A percentile compares a stretch with the other conserved stretches of the same genome.
phyloP scores from a whole-genome alignment of 2,329 filamentous ascomycete species.

The Cercospora sojina region DNA sequence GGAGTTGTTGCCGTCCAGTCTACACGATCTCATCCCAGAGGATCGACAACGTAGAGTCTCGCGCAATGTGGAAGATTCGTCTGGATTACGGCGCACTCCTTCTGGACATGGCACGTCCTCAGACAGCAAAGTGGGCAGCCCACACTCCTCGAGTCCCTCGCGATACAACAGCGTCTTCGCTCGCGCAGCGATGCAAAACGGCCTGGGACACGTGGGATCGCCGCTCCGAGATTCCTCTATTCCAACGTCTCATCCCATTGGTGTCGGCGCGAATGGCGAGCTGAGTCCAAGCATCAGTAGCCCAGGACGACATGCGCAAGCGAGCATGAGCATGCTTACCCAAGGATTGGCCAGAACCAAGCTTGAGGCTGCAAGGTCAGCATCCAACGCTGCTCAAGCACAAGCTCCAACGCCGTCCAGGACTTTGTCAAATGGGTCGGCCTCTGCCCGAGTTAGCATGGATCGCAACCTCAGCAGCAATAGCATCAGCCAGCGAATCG shows the following conservation, averaged over 20 bases:
- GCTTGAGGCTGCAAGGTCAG: conserved; percentile 37
- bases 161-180: conserved; percentile 60
- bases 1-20: conserved; percentile 74
- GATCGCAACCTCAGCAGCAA: conserved; percentile 27
- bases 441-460: conserved; percentile 24
- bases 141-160: conserved; percentile 61
- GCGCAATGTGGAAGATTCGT: conserved; percentile 53
- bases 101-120: conserved; percentile 42
- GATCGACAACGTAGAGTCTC: conserved; percentile 60
- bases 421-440: conserved; percentile 25
- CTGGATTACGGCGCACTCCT: conserved; percentile 41
- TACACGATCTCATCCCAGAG: conserved; percentile 63
- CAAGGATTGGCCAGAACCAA: conserved; percentile 48
- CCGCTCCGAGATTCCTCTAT: conserved; percentile 58
- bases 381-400: conserved; percentile 10
- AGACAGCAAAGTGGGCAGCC: conserved; percentile 49
- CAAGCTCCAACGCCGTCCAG: conserved; percentile 15
- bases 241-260: conserved; percentile 25
- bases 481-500: conserved; percentile 28
- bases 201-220: conserved; percentile 62
- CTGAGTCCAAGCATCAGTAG: conserved; percentile 51
- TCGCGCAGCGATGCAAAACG: conserved; percentile 33
- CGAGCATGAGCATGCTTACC: conserved; percentile 62
- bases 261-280: conserved; percentile 27
- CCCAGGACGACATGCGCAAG: conserved; percentile 54